phyloP scores from a whole-genome alignment of 208 protist species.

The Blastocrithidia nonstop region DNA sequence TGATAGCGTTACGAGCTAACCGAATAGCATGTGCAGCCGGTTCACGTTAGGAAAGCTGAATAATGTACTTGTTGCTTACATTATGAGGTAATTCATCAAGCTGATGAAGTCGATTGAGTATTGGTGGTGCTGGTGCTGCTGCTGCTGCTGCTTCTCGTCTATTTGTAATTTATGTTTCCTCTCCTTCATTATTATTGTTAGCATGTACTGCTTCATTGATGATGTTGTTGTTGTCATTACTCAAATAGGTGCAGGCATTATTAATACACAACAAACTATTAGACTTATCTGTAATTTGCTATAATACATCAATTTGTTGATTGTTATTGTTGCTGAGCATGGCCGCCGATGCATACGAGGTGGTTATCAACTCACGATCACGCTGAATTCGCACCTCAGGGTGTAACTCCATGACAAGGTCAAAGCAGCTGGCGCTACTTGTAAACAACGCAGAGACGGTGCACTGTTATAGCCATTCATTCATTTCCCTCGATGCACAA shows the following conservation, averaged over 20 bases:
- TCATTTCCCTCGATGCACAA: no score
- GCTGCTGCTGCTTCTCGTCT: neutral
- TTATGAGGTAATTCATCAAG: constrained; percentile 50
- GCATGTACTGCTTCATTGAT: neutral
- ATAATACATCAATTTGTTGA: no score
- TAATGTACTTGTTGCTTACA: constrained; percentile 40
- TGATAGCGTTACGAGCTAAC: constrained; percentile 32
- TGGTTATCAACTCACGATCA: constrained; percentile 23
- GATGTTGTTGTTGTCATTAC: neutral
- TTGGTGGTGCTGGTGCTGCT: neutral
- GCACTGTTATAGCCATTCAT: no score
- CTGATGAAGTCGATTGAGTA: constrained; percentile 33
- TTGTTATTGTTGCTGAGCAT: neutral
- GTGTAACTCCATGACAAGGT: constrained; percentile 55
- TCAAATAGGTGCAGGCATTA: no score
- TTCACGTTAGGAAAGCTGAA: constrained; percentile 60
- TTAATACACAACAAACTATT: no score
- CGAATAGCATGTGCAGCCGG: constrained; percentile 60
- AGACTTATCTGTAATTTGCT: no score
- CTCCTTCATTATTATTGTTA: neutral
- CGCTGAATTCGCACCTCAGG: constrained; percentile 53
- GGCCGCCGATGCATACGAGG: no score
- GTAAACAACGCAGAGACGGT: constrained; percentile 38
- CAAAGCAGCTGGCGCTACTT: constrained; percentile 33
- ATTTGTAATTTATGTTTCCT: neutral